Conservation (phyloP, 176 grass and related monocot genomes). For the Bothriochloa decipiens region DNA sequence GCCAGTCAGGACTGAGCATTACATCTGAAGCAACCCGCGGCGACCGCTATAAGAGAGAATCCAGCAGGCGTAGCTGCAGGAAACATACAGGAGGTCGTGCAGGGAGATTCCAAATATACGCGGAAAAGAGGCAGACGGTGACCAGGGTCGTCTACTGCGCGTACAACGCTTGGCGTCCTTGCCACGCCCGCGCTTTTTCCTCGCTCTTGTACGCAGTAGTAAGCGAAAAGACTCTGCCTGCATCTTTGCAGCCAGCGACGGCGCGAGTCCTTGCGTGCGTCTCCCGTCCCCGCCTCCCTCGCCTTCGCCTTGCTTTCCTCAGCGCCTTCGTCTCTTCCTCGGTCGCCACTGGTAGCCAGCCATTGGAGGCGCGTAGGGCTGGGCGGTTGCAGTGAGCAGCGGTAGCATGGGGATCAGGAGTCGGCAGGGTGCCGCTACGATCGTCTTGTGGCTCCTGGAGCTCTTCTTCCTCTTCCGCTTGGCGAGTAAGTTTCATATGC, state of each 20-base stretch:
- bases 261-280: slow-evolving; percentile 28
- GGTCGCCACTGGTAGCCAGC: not conserved
- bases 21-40: not conserved
- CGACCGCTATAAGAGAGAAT: not conserved
- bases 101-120: not conserved
- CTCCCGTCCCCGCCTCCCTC: not conserved
- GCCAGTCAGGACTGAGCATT: not conserved
- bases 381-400: not conserved
- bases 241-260: slow-evolving; percentile 9
- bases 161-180: slow-evolving; percentile 7
- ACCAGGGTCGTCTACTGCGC: slow-evolving; percentile 32
- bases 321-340: not conserved
- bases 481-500: slow-evolving; percentile 43
- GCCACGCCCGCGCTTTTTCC: not conserved
- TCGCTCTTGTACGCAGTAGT: slow-evolving; percentile 7
- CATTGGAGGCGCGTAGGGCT: not conserved
- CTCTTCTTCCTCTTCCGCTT: slow-evolving; percentile 34
- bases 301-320: not conserved
- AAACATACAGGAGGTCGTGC: not conserved
- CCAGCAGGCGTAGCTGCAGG: not conserved
- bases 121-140: slow-evolving; percentile 22
- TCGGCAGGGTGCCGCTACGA: not conserved
- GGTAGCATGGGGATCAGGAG: slow-evolving; percentile 34
- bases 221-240: slow-evolving; percentile 22
- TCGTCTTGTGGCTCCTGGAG: slow-evolving; percentile 19